Evolutionary conservation across 768 basidiomycete species (phyloP).

Genomic region (Kwoniella shandongensis): DNA sequence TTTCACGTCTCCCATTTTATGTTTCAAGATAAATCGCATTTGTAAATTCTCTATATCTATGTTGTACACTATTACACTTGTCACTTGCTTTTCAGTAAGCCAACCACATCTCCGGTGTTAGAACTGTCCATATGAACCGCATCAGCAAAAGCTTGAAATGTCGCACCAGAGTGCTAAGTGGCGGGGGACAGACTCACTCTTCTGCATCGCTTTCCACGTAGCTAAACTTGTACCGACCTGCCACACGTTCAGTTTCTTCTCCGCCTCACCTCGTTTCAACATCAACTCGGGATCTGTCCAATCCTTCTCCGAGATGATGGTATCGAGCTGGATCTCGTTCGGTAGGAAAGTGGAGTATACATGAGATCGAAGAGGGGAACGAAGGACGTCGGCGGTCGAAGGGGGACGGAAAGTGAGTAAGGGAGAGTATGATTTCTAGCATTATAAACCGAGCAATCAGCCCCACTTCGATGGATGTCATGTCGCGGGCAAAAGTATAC

Average conservation of each 20-base stretch:
- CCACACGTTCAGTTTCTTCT: constrained; percentile 66
- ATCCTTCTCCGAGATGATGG: constrained; percentile 44
- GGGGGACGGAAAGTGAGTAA: constrained; percentile 48
- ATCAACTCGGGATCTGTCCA: constrained; percentile 62
- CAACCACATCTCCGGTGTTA: constrained; percentile 46
- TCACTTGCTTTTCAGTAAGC: no score
- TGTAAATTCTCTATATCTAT: background rate
- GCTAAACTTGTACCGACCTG: constrained; percentile 66
- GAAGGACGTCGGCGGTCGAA: constrained; percentile 26
- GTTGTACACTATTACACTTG: constrained; percentile 2
- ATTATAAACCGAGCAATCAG: constrained; percentile 51
- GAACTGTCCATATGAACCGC: constrained; percentile 18
- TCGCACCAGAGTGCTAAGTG: background rate
- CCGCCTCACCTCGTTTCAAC: constrained; percentile 55
- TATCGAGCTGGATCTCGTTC: constrained; percentile 45
- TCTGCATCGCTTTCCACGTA: constrained; percentile 82
- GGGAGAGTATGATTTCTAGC: constrained; percentile 37
- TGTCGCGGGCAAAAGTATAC: background rate
- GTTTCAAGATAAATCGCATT: background rate
- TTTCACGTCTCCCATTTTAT: no score
- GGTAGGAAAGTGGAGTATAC: constrained; percentile 41
- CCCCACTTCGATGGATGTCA: background rate
- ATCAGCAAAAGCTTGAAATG: background rate
- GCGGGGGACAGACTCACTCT: constrained; percentile 46
- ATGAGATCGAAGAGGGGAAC: constrained; percentile 47